Percentiles rank a stretch among this genome's conserved stretches.
These are phyloP conservation scores for Malus fusca DNA, from an alignment of 306 rosid genomes.

Conservation along the genomic window DNA sequence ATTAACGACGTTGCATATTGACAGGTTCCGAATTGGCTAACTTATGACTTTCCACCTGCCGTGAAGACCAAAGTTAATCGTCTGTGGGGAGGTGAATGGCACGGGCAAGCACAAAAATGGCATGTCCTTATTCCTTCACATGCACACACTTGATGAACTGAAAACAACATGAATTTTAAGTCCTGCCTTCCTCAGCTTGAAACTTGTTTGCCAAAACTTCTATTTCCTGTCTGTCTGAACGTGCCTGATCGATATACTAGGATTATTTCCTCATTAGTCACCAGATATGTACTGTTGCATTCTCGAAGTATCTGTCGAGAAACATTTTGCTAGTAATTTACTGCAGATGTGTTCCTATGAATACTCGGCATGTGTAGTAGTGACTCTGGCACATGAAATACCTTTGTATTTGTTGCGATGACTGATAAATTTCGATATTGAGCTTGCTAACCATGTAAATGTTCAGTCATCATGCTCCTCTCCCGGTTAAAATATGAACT, in stretches of 20 bases:
- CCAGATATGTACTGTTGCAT: not conserved
- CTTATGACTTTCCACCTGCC: slow-evolving; percentile 91
- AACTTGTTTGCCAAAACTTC: not conserved
- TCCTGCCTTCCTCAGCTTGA: slow-evolving; percentile 1
- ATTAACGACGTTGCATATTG: slow-evolving; percentile 16
- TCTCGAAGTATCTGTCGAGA: not conserved
- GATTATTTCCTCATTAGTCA: not conserved
- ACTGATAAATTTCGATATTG: not conserved
- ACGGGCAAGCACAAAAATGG: slow-evolving; percentile 98
- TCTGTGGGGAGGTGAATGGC: slow-evolving; percentile 99
- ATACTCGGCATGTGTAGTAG: not conserved
- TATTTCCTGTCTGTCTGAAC: not conserved
- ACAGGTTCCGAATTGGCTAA: slow-evolving; percentile 88
- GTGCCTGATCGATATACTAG: not conserved
- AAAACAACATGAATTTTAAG: not conserved
- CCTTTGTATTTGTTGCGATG: not conserved
- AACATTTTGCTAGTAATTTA: not conserved
- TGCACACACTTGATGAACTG: not conserved
- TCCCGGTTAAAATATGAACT: not conserved
- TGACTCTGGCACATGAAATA: not conserved
- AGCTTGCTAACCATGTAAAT: not conserved
- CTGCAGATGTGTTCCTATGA: not conserved
- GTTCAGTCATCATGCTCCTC: not conserved
- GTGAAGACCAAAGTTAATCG: slow-evolving; percentile 95
- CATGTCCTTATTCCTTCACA: slow-evolving; percentile 19